Evolutionary conservation across 2,329 filamentous ascomycete genomes (phyloP).

Genomic region (Stachybotrys elegans): DNA sequence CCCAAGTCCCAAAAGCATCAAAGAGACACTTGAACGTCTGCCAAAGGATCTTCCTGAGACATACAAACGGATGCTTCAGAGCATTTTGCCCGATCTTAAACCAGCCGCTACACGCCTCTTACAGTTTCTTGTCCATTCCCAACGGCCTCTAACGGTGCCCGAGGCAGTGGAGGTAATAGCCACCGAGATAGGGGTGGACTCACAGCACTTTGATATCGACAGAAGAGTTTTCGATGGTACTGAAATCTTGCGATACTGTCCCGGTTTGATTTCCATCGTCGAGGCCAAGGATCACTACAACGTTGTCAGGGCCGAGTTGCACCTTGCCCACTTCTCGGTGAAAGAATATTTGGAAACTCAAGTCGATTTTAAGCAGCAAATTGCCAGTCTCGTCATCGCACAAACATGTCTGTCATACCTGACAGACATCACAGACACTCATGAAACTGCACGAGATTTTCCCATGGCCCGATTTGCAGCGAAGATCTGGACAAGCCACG

Average conservation of each 20-base stretch:
- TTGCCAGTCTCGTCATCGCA: neutral
- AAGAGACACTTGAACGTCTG: neutral
- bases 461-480: neutral
- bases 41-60: neutral
- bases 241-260: neutral
- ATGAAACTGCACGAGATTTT: neutral
- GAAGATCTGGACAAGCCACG: neutral
- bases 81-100: neutral
- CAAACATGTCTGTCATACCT: neutral
- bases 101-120: neutral
- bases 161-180: neutral
- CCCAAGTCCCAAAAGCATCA: neutral
- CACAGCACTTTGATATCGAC: neutral
- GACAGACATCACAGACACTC: neutral
- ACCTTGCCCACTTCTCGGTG: constrained; percentile 1
- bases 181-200: neutral
- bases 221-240: neutral
- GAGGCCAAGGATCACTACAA: neutral
- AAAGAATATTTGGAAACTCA: neutral
- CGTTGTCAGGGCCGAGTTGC: neutral
- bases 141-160: neutral
- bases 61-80: neutral
- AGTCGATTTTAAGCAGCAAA: neutral
- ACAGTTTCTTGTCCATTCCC: neutral
- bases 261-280: neutral